Percentiles rank a stretch among this genome's conserved stretches.
Evolutionary conservation across 1,139 yeast species (phyloP).

Genomic region (Diutina scorzettiae): DNA sequence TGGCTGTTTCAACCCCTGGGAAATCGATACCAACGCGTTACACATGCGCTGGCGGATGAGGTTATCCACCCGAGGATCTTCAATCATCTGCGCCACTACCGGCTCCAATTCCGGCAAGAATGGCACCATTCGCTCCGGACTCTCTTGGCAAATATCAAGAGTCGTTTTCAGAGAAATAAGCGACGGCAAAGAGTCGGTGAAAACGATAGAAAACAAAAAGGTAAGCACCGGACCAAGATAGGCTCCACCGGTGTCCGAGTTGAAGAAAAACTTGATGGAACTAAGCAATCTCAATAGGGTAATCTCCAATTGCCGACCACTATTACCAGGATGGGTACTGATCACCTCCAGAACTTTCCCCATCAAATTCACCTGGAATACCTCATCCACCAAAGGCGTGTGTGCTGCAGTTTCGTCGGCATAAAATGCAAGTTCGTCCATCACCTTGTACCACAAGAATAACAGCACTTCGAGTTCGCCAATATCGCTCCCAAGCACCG

Average conservation of each 20-base stretch:
- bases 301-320: neutral
- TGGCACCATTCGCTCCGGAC: slow-evolving; percentile 33
- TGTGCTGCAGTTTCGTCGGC: neutral
- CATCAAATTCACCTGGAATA: neutral
- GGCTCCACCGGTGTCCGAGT: slow-evolving; percentile 20
- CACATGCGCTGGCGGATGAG: slow-evolving; percentile 50
- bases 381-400: neutral
- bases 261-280: slow-evolving; percentile 43
- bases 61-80: slow-evolving; percentile 30
- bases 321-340: neutral
- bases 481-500: slow-evolving; percentile 8
- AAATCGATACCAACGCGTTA: slow-evolving; percentile 24
- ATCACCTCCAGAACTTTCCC: neutral
- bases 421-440: neutral
- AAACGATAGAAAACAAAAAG: slow-evolving; percentile 26
- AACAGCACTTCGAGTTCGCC: neutral
- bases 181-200: slow-evolving; percentile 16
- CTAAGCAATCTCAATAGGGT: slow-evolving; percentile 44
- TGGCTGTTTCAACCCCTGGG: neutral
- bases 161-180: slow-evolving; percentile 46
- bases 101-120: slow-evolving; percentile 42
- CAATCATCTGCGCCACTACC: slow-evolving; percentile 41
- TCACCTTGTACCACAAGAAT: slow-evolving; percentile 2
- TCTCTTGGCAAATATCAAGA: slow-evolving; percentile 47
- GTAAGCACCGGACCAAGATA: slow-evolving; percentile 40